Evolutionary conservation across 225 moss, liverwort and hornwort species (phyloP), one percentile per base, ranked within the genome.

Genomic region (Neckera pumila): DNA sequence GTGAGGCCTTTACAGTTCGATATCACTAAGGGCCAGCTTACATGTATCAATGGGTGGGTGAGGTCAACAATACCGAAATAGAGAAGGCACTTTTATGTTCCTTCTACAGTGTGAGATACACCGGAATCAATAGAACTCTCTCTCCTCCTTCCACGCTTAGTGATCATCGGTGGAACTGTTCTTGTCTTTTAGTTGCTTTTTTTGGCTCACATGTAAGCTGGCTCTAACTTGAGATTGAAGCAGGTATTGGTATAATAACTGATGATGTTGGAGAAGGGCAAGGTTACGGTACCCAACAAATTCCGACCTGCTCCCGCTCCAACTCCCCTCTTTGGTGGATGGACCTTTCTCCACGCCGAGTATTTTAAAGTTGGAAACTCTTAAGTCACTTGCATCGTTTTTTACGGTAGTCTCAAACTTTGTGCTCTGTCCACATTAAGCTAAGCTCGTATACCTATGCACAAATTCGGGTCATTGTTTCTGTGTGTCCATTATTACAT

Each of bases 251-350:
- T 12, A 43, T 27, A 15, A 71, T 47, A 47, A 47, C 47, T 25
- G 72, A 26, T 25, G 72, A 43, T 72, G 72, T 72, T 43, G 43
- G 17, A 17, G 43, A 43, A 43, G 15, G 8, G 43, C 43, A 15
- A 14, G 72, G 72, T 43, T 43, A 42, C 16, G 27, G 15, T 42
- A 42, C 27, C 10, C 26, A 28, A 43, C 16, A 43, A 72, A 72
- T 40, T 56, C 56, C 19, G 56, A 19, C 7, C 16, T 17, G 6
- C 54, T 54, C 54, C 54, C 54, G 57, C 58, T 23, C 58, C 59
- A 25, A 25, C 59, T 59, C 25, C 59, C 42, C 91, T 94, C 61
- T 94, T 91, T 76, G 84, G 86, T 42, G 91, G 91, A 91, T n/a
- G 45, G 87, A 28, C 56, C 56, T 77, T 73, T 69, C 78, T 49